These are phyloP conservation scores for Beauveria bassiana DNA, from an alignment of 2,329 filamentous ascomycete species.

Conservation along the genomic window DNA sequence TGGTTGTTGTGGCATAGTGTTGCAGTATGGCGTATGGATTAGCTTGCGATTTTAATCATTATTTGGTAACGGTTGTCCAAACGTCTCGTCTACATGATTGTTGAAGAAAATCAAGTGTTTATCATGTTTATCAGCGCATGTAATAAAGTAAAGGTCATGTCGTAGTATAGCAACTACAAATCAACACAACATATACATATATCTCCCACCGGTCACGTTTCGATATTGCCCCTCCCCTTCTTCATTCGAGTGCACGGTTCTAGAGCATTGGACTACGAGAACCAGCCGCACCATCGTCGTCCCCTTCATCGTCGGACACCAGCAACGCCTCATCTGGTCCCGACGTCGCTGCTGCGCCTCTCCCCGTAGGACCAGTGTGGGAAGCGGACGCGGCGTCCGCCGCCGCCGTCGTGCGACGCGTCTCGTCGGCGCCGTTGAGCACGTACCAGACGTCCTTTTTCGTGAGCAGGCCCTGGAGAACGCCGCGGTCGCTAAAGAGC, in stretches of 20 bases:
- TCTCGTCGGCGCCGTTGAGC: constrained; percentile 67
- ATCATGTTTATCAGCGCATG: neutral
- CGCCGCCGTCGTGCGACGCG: constrained; percentile 32
- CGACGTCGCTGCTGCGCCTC: constrained; percentile 28
- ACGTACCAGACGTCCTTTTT: constrained; percentile 98
- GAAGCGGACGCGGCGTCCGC: constrained; percentile 25
- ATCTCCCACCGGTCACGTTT: neutral
- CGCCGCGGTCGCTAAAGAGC: constrained; percentile 74
- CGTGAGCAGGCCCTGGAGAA: constrained; percentile 76
- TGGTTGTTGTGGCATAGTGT: neutral
- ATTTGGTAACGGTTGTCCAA: neutral
- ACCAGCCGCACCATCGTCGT: constrained; percentile 14
- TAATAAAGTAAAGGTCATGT: neutral
- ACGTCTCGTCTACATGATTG: neutral
- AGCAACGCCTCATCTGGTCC: constrained; percentile 34
- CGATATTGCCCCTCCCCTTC: neutral
- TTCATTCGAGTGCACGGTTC: neutral
- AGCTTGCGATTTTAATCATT: neutral
- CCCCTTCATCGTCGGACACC: constrained; percentile 27
- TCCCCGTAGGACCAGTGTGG: constrained; percentile 12
- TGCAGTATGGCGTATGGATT: neutral
- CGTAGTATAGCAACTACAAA: neutral
- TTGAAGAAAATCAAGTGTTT: neutral
- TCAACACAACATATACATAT: neutral
- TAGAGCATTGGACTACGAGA: constrained; percentile 8